Percentiles rank a stretch among this genome's conserved stretches.
Evolutionary conservation across 179 eudicot species (phyloP).

Genomic region (Monotropa hypopitys): DNA sequence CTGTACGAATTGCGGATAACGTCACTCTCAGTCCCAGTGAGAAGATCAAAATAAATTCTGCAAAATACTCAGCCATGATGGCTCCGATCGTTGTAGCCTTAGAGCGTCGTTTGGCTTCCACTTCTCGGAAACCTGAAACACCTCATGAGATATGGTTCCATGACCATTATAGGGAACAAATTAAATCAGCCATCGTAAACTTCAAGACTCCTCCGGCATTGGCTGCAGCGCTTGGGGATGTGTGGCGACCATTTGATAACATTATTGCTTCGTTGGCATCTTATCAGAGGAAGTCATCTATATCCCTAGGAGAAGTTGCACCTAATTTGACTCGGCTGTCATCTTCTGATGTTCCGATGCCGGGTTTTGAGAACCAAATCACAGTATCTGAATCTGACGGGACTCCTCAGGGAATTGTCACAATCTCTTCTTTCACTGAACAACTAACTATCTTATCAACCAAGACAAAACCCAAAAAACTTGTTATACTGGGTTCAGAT

Average conservation of each 20-base stretch:
- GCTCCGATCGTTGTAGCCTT: conserved; percentile 89
- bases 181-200: conserved; percentile 57
- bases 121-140: conserved; percentile 77
- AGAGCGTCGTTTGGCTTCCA: conserved; percentile 91
- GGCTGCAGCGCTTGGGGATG: conserved; percentile 69
- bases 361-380: conserved; percentile 90
- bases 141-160: conserved; percentile 98
- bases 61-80: conserved; percentile 99
- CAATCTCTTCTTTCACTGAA: conserved; percentile 77
- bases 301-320: conserved; percentile 79
- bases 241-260: conserved; percentile 90
- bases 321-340: conserved; percentile 70
- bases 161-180: conserved; percentile 62
- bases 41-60: conserved; percentile 89
- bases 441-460: conserved; percentile 74
- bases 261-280: conserved; percentile 83
- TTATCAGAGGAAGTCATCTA: conserved; percentile 79
- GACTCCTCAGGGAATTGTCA: conserved; percentile 58
- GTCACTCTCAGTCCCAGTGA: conserved; percentile 73
- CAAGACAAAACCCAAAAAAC: conserved; percentile 95
- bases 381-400: conserved; percentile 48
- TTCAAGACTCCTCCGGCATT: conserved; percentile 80
- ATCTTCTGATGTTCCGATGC: conserved; percentile 99
- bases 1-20: conserved; percentile 71
- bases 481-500: conserved; percentile 84